Evolutionary conservation across 2,329 filamentous ascomycete genomes (phyloP).

Genomic region (Pseudogymnoascus sp.): DNA sequence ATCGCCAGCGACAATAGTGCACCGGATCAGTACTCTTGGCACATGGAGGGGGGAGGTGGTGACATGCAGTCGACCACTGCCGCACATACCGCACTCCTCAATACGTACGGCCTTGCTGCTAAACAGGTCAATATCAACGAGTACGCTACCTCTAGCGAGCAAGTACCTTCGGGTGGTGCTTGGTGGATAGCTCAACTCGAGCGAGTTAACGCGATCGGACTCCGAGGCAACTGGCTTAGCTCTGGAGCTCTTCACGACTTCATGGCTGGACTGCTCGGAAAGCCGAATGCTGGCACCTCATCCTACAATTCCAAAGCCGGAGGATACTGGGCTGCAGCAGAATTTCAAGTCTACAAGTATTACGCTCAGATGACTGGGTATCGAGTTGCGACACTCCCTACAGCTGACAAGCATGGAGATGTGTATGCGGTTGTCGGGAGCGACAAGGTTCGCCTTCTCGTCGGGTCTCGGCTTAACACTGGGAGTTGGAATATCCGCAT

Average conservation of each 20-base stretch:
- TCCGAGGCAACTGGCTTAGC: slow-evolving; percentile 40
- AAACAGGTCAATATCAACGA: slow-evolving; percentile 41
- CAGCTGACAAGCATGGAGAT: no score
- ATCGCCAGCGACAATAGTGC: slow-evolving; percentile 32
- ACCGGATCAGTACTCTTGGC: slow-evolving; percentile 39
- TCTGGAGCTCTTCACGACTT: slow-evolving; percentile 37
- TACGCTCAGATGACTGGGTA: no score
- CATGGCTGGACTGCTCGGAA: slow-evolving; percentile 35
- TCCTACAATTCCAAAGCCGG: slow-evolving; percentile 22
- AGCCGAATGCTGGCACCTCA: slow-evolving; percentile 23
- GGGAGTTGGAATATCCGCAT: no score
- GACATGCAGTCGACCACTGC: slow-evolving; percentile 27
- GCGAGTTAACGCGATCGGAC: slow-evolving; percentile 34
- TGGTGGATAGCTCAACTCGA: slow-evolving; percentile 43
- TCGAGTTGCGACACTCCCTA: no score
- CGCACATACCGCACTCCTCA: slow-evolving; percentile 24
- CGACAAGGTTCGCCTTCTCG: no score
- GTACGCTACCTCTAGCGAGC: slow-evolving; percentile 36
- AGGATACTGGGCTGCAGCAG: slow-evolving; percentile 28
- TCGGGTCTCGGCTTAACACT: no score
- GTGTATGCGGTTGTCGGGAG: no score
- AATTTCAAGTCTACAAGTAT: no score
- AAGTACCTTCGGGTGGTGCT: slow-evolving; percentile 34
- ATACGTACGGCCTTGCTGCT: slow-evolving; percentile 27
- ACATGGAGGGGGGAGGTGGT: slow-evolving; percentile 31